Conservation (phyloP, 2,329 filamentous ascomycete species). For the Ceratocystis ficicola region DNA sequence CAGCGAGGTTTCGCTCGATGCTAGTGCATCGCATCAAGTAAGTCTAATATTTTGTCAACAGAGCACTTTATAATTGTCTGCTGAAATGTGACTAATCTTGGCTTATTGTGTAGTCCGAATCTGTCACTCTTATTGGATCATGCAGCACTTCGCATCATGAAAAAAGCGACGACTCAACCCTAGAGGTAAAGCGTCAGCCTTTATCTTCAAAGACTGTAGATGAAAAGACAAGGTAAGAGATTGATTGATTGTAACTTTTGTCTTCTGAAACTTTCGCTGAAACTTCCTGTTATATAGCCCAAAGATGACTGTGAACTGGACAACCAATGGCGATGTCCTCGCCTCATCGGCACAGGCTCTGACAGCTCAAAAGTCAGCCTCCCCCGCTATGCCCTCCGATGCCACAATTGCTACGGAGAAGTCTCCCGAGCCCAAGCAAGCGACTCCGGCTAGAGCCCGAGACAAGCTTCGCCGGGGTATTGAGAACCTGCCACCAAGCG, state of each 20-base stretch:
- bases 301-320: constrained; percentile 17
- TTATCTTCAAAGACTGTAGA: constrained; percentile 14
- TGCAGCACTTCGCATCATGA: constrained; percentile 15
- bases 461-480: constrained; percentile 21
- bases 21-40: constrained; percentile 17
- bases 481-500: constrained; percentile 20
- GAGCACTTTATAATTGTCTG: not conserved
- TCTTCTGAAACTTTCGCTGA: not conserved
- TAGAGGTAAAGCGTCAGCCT: constrained; percentile 19
- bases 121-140: constrained; percentile 11
- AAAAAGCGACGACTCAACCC: constrained; percentile 15
- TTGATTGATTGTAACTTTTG: not conserved
- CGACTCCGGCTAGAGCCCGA: constrained; percentile 13
- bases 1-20: constrained; percentile 19
- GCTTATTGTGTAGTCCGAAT: constrained; percentile 1
- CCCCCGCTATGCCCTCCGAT: constrained; percentile 16
- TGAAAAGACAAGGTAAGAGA: constrained; percentile 14
- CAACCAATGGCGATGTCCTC: constrained; percentile 5
- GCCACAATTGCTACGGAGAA: constrained; percentile 13
- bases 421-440: constrained; percentile 18
- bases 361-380: constrained; percentile 16
- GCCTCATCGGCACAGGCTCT: constrained; percentile 5
- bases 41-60: not conserved
- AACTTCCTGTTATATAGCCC: constrained; percentile 12
- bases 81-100: not conserved